These are phyloP conservation scores for Ciborinia camelliae DNA, from an alignment of 2,329 filamentous ascomycete genomes.

Conservation along the genomic window DNA sequence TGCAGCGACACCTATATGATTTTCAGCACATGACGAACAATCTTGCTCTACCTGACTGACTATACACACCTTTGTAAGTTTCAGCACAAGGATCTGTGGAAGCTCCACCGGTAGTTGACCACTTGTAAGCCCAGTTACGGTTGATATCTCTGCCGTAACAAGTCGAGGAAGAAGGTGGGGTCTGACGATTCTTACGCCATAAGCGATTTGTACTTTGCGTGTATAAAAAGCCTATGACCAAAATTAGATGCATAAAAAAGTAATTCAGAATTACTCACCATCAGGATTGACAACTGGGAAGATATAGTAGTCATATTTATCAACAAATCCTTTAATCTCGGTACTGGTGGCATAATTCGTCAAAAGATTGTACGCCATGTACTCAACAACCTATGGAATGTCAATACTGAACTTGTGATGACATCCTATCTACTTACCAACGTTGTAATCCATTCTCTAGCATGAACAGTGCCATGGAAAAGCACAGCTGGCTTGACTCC, in stretches of 20 bases:
- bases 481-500: slow-evolving; percentile 51
- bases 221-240: slow-evolving; percentile 52
- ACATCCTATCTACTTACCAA: slow-evolving; percentile 34
- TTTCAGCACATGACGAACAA: not conserved
- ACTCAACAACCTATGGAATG: slow-evolving; percentile 44
- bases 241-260: not conserved
- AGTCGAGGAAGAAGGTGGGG: slow-evolving; percentile 37
- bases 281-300: slow-evolving; percentile 62
- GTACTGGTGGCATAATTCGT: slow-evolving; percentile 43
- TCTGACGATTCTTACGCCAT: slow-evolving; percentile 60
- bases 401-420: not conserved
- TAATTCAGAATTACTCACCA: slow-evolving; percentile 39
- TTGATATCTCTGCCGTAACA: slow-evolving; percentile 55
- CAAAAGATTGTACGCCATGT: slow-evolving; percentile 49
- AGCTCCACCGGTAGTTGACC: slow-evolving; percentile 46
- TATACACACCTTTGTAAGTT: slow-evolving; percentile 42
- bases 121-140: slow-evolving; percentile 54
- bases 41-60: not conserved
- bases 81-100: slow-evolving; percentile 51
- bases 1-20: slow-evolving; percentile 37
- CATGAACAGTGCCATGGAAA: slow-evolving; percentile 57
- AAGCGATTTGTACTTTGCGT: slow-evolving; percentile 54
- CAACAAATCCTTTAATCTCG: slow-evolving; percentile 46
- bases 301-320: slow-evolving; percentile 65
- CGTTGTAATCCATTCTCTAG: slow-evolving; percentile 57